phyloP scores from a whole-genome alignment of 805 yeast genomes.

The Kluyveromyces starmeri region DNA sequence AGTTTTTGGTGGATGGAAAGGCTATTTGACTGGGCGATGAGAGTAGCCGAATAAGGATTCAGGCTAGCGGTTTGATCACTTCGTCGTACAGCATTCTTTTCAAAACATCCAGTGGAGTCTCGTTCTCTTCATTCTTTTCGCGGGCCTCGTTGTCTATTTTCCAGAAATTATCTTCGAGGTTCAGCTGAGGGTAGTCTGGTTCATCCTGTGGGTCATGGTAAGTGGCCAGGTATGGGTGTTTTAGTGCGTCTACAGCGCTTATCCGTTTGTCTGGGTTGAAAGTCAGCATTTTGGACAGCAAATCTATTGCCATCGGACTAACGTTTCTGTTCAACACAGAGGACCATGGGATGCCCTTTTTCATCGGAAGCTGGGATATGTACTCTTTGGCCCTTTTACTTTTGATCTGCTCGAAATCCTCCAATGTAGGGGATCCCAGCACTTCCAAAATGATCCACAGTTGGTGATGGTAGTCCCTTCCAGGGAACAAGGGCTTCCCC shows the following conservation, averaged over 20 bases:
- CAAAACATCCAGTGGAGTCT: constrained; percentile 61
- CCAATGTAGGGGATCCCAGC: constrained; percentile 65
- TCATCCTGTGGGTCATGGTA: constrained; percentile 72
- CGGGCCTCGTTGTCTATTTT: constrained; percentile 32
- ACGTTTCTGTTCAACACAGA: constrained; percentile 20
- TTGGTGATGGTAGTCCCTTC: constrained; percentile 65
- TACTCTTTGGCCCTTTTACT: constrained; percentile 71
- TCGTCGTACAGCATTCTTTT: constrained; percentile 73
- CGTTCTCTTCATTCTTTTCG: constrained; percentile 47
- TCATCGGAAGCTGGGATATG: constrained; percentile 56
- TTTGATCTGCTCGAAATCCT: constrained; percentile 65
- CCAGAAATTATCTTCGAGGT: constrained; percentile 34
- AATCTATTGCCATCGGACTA: constrained; percentile 46
- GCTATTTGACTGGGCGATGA: too few species aligned
- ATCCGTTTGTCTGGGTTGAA: constrained; percentile 71
- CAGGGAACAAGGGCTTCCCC: constrained; percentile 63
- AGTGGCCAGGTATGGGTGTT: constrained; percentile 59
- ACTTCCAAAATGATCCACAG: constrained; percentile 55
- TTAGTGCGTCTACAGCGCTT: constrained; percentile 63
- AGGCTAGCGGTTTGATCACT: constrained; percentile 45
- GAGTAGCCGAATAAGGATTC: too few species aligned
- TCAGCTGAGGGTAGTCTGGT: constrained; percentile 36
- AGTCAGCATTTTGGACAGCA: constrained; percentile 58
- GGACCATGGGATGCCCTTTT: constrained; percentile 43
- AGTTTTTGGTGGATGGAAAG: too few species aligned